Conservation (phyloP, 1,139 yeast species). For the Ogataea hybrid region DNA sequence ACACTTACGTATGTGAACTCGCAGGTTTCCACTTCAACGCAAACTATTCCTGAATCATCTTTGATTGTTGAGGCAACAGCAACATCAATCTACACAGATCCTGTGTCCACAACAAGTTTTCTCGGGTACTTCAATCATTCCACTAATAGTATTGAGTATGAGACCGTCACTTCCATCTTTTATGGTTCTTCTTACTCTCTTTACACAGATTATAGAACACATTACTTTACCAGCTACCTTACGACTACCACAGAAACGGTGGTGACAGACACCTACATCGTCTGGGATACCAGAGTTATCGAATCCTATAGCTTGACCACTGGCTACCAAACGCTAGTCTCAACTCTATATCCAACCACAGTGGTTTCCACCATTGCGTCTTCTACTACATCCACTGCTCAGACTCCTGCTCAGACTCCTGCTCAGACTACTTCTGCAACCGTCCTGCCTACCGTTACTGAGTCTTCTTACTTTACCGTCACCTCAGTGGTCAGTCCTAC, state of each 20-base stretch:
- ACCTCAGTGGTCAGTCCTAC: conserved; percentile 3
- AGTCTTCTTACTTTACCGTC: conserved; percentile 3
- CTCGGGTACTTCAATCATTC: conserved; percentile 13
- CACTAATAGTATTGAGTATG: not conserved
- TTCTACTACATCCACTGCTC: not conserved
- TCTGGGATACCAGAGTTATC: conserved; percentile 10
- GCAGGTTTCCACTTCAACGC: conserved; percentile 5
- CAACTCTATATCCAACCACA: conserved; percentile 15
- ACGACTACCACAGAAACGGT: conserved; percentile 5
- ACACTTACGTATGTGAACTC: conserved; percentile 15
- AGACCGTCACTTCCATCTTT: conserved; percentile 8
- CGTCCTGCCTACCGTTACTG: conserved; percentile 6
- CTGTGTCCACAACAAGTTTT: conserved; percentile 7
- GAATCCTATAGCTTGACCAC: conserved; percentile 13
- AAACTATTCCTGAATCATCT: conserved; percentile 5
- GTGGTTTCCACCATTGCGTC: conserved; percentile 6
- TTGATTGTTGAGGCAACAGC: conserved; percentile 12
- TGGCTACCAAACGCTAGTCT: conserved; percentile 10
- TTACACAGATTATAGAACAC: conserved; percentile 6
- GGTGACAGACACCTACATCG: conserved; percentile 16
- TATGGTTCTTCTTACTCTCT: conserved; percentile 9
- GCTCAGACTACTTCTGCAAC: not conserved
- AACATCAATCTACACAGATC: conserved; percentile 9
- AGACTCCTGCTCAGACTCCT: not conserved
- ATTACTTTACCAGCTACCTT: conserved; percentile 5